A percentile compares a stretch with the other conserved stretches of the same genome.
Evolutionary conservation across 352 stramenopile genomes (phyloP).

Genomic region (Globisporangium polare): DNA sequence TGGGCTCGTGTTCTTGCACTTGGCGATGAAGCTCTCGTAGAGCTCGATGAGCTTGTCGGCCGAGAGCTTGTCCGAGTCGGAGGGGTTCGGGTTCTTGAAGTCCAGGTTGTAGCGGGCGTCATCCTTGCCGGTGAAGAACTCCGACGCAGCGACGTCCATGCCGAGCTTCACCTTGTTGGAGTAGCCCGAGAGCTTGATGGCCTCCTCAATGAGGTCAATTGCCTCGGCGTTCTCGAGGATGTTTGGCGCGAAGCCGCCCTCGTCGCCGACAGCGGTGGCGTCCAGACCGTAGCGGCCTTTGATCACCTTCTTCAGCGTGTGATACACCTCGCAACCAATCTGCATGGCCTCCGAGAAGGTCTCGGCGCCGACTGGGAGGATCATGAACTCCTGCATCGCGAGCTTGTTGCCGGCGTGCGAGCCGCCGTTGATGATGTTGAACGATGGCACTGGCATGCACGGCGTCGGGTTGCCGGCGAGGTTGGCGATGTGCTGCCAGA

Average conservation of each 20-base stretch:
- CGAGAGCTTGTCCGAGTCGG: constrained; percentile 87
- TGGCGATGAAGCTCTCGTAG: constrained; percentile 92
- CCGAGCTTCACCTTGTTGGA: constrained; percentile 95
- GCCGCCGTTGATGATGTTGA: constrained; percentile 99
- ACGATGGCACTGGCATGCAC: constrained; percentile 96
- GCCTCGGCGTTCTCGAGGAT: constrained; percentile 96
- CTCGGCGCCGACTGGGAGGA: constrained; percentile 91
- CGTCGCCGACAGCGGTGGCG: constrained; percentile 98
- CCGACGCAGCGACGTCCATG: constrained; percentile 97
- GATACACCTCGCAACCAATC: constrained; percentile 99
- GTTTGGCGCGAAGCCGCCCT: constrained; percentile 98
- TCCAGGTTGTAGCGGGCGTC: constrained; percentile 98
- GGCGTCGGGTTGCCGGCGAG: constrained; percentile 95
- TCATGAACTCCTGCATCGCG: constrained; percentile 99
- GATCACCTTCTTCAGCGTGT: constrained; percentile 99
- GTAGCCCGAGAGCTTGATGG: constrained; percentile 95
- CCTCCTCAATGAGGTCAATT: constrained; percentile 97
- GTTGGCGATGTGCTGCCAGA: constrained; percentile 98
- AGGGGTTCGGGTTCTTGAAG: constrained; percentile 94
- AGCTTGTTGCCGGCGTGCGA: constrained; percentile 98
- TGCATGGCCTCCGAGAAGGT: constrained; percentile 95
- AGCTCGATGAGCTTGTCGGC: constrained; percentile 95
- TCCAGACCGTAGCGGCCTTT: constrained; percentile 98
- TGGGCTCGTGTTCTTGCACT: constrained; percentile 90
- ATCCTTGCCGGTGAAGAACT: constrained; percentile 96